Evolutionary conservation across 139 green algal genomes (phyloP), one percentile per base, ranked within the genome.

Genomic region (Tetradesmus obliquus): DNA sequence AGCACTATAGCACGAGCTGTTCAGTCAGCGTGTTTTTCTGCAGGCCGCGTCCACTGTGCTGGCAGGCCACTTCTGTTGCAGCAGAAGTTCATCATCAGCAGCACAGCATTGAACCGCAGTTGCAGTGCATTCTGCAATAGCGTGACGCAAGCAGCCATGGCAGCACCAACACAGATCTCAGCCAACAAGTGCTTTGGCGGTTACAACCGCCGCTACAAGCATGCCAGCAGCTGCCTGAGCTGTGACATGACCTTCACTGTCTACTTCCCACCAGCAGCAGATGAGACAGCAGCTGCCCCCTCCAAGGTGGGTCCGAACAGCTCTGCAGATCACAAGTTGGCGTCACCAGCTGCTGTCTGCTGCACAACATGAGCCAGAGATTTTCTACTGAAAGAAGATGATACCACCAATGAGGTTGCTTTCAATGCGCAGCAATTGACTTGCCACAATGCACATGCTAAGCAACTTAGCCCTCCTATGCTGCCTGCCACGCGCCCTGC

Each of bases 241-340:
- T 99, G 97, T 82, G 76, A 94, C 60, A 99, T 98, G 97, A 96
- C 86, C 0, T 99, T 99, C 88, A 96, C 93, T 0, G 93, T 97
- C 1, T 96, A 91, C 91, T 95, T 94, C 53, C 94, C 95, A 1
- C 58, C 88, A 4, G 32, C 80, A 5, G 74, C 72, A 24, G 53
- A 89, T 79, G 57, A 79, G 20, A 58, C 58, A 20, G 71, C 57
- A 9, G 58, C 84, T 15, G 57, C 84, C 2, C 24, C 84, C 8
- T 55, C 6, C 69, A 83, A 90, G 76, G 51, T 76, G 66, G 17
- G 66, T 4, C 1, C n/a, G 17, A 76, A 20, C 66, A 76, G 8
- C 60, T 71, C 2, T 71, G 9, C 10, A 13, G 57, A 66, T 66
- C 8, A 66, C 57, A 9, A 7, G 32, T 45, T 45, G 32, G 32